phyloP scores from a whole-genome alignment of 1,139 yeast genomes.

The Pichia sp. region DNA sequence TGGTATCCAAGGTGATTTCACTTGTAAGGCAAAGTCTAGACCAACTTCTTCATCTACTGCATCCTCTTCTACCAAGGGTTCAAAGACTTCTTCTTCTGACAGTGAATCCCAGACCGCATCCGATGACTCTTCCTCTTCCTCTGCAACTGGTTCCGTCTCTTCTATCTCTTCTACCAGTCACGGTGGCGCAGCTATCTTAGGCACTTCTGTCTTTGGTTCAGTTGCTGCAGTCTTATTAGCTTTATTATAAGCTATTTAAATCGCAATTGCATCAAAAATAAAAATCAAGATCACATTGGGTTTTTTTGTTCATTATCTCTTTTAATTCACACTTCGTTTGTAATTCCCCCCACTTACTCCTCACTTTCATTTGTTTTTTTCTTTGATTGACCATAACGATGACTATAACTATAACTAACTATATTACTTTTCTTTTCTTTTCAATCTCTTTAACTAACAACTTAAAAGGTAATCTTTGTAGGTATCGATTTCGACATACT shows the following conservation, averaged over 20 bases:
- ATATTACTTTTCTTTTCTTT: no score
- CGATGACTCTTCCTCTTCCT: slow-evolving; percentile 16
- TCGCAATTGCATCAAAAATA: slow-evolving; percentile 2
- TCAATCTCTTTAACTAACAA: not conserved
- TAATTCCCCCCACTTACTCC: slow-evolving; percentile 3
- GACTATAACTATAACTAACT: slow-evolving; percentile 7
- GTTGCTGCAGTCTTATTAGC: slow-evolving; percentile 59
- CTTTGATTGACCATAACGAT: slow-evolving; percentile 2
- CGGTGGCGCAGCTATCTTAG: slow-evolving; percentile 29
- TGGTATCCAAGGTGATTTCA: slow-evolving; percentile 84
- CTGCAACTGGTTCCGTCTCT: slow-evolving; percentile 15
- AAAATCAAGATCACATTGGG: not conserved
- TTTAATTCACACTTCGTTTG: slow-evolving; percentile 1
- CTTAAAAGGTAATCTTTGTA: no score
- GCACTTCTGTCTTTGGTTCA: slow-evolving; percentile 45
- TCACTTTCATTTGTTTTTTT: slow-evolving; percentile 8
- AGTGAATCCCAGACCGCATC: slow-evolving; percentile 23
- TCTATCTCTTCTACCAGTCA: slow-evolving; percentile 19
- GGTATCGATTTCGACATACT: no score
- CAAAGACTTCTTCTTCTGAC: slow-evolving; percentile 6
- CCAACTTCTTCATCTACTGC: slow-evolving; percentile 37
- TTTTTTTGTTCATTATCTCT: slow-evolving; percentile 17
- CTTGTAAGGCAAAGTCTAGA: slow-evolving; percentile 50
- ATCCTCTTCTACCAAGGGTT: slow-evolving; percentile 21
- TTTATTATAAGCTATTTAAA: slow-evolving; percentile 41